Conservation (phyloP, 345 rosid genomes). For the Citrus glauca region DNA sequence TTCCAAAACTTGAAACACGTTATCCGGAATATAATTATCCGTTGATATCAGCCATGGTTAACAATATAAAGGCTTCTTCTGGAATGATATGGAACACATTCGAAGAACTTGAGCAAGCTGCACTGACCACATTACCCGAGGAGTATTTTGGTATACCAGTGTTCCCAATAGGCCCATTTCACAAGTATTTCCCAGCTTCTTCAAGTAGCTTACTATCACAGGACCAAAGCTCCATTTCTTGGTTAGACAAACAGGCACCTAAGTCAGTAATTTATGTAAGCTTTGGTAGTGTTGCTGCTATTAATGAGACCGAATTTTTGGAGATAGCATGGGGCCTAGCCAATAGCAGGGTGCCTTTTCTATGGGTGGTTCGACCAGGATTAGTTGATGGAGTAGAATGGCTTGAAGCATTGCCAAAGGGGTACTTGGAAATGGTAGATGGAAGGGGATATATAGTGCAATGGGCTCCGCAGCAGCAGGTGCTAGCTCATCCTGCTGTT, state of each 20-base stretch:
- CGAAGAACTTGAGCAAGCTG: constrained; percentile 39
- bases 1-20: constrained; percentile 17
- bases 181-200: background rate
- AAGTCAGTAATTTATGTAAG: background rate
- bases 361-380: background rate
- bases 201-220: background rate
- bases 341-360: background rate
- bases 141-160: background rate
- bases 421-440: background rate
- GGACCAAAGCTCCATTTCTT: background rate
- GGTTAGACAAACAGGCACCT: background rate
- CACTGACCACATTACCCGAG: constrained; percentile 16
- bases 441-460: background rate
- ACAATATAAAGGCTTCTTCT: constrained; percentile 28
- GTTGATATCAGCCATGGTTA: constrained; percentile 15
- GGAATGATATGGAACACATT: constrained; percentile 51
- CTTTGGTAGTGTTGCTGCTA: background rate
- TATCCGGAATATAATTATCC: constrained; percentile 15
- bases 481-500: background rate
- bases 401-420: background rate
- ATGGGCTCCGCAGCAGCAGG: background rate
- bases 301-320: background rate
- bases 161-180: background rate
- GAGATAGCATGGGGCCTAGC: background rate
- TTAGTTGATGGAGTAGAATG: background rate